These are phyloP conservation scores for Candida labiduridarum DNA, from an alignment of 1,139 yeast genomes.

Conservation along the genomic window DNA sequence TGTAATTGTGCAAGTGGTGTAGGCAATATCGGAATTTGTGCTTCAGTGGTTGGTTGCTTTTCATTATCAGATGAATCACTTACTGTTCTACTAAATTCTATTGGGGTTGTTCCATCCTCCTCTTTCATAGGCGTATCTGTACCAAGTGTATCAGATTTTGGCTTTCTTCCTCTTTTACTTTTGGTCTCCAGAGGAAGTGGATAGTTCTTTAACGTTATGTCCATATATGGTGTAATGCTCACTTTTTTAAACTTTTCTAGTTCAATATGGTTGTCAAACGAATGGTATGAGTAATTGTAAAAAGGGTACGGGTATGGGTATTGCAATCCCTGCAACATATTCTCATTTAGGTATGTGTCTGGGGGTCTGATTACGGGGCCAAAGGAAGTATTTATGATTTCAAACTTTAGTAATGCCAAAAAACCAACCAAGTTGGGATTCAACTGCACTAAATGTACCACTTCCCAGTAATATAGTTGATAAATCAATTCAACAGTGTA, in stretches of 20 bases:
- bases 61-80: slow-evolving; percentile 13
- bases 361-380: slow-evolving; percentile 48
- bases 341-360: slow-evolving; percentile 35
- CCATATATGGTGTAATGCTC: slow-evolving; percentile 39
- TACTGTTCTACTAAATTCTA: slow-evolving; percentile 7
- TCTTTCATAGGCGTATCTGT: background rate
- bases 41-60: slow-evolving; percentile 1
- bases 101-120: background rate
- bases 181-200: slow-evolving; percentile 15
- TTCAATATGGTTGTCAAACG: slow-evolving; percentile 32
- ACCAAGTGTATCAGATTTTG: slow-evolving; percentile 1
- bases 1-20: background rate
- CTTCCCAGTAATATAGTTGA: slow-evolving; percentile 48
- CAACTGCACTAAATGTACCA: slow-evolving; percentile 40
- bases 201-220: slow-evolving; percentile 31
- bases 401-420: slow-evolving; percentile 38
- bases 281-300: slow-evolving; percentile 48
- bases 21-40: background rate
- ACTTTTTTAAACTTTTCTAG: slow-evolving; percentile 30
- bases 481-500: slow-evolving; percentile 44
- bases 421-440: slow-evolving; percentile 39
- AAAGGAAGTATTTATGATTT: slow-evolving; percentile 38
- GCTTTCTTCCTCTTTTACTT: slow-evolving; percentile 12
- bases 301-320: slow-evolving; percentile 53
- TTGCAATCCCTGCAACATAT: slow-evolving; percentile 45